These are phyloP conservation scores for Carnegiea gigantea DNA, from an alignment of 179 eudicot species.

Conservation along the genomic window DNA sequence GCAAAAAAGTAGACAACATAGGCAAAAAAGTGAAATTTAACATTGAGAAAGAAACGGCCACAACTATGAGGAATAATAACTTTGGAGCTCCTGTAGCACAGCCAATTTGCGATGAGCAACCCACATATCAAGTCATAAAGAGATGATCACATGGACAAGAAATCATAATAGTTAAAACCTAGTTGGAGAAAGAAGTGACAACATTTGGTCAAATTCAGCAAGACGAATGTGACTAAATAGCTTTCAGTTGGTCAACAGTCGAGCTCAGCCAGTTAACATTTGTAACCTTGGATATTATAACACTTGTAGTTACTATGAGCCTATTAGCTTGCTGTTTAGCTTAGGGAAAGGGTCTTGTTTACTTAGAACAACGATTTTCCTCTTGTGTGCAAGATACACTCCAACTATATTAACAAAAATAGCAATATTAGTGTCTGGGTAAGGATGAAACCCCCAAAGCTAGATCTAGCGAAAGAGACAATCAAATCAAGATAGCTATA, in stretches of 20 bases:
- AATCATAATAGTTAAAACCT: not conserved
- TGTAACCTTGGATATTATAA: not conserved
- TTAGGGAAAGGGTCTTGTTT: slow-evolving; percentile 96
- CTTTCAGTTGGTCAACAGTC: not conserved
- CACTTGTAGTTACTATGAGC: slow-evolving; percentile 35
- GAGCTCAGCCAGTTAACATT: not conserved
- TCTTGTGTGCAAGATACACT: slow-evolving; percentile 95
- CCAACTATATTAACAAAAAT: slow-evolving; percentile 18
- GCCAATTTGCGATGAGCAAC: not conserved
- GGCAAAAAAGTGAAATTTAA: too few species aligned
- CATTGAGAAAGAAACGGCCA: too few species aligned
- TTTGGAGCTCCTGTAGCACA: not conserved
- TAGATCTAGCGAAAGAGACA: slow-evolving; percentile 75
- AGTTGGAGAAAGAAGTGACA: not conserved
- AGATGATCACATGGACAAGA: not conserved
- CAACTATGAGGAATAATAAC: not conserved
- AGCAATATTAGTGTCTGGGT: too few species aligned
- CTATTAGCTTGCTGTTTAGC: slow-evolving; percentile 72
- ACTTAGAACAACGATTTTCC: slow-evolving; percentile 88
- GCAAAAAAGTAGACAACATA: too few species aligned
- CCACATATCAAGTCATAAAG: not conserved
- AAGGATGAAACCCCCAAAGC: slow-evolving; percentile 72
- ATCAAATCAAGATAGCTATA: not conserved
- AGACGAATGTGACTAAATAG: not conserved
- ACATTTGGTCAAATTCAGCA: not conserved